A percentile compares a stretch with the other conserved stretches of the same genome.
phyloP scores from a whole-genome alignment of 495 filamentous ascomycete genomes.

The Aspergillus ellipticus region DNA sequence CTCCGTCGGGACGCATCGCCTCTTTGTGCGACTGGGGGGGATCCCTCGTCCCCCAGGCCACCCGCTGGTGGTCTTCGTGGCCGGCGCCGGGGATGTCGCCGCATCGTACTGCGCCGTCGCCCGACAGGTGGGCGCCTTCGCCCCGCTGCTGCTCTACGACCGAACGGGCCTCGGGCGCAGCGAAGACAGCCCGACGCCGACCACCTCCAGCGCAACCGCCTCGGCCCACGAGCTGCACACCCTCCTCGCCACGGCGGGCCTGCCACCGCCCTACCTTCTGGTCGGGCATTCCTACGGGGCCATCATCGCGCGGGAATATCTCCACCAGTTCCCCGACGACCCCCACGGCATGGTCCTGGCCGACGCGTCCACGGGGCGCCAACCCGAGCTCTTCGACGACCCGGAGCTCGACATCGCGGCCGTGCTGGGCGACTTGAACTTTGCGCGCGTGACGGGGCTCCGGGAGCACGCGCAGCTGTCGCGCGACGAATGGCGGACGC shows the following conservation, averaged over 20 bases:
- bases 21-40: slow-evolving; percentile 29
- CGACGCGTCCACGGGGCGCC: slow-evolving; percentile 37
- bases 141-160: slow-evolving; percentile 39
- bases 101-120: slow-evolving; percentile 40
- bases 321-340: slow-evolving; percentile 29
- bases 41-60: slow-evolving; percentile 16
- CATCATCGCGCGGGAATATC: slow-evolving; percentile 45
- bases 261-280: slow-evolving; percentile 37
- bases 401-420: slow-evolving; percentile 31
- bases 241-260: slow-evolving; percentile 20
- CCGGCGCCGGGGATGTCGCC: slow-evolving; percentile 44
- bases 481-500: slow-evolving; percentile 32
- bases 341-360: slow-evolving; percentile 39
- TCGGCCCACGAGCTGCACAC: slow-evolving; percentile 32
- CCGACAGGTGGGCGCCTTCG: slow-evolving; percentile 22
- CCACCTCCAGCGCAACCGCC: slow-evolving; percentile 10
- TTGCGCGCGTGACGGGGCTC: slow-evolving; percentile 31
- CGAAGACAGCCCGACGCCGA: slow-evolving; percentile 18
- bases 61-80: slow-evolving; percentile 41
- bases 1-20: slow-evolving; percentile 32
- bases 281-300: slow-evolving; percentile 52
- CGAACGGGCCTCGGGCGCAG: slow-evolving; percentile 40
- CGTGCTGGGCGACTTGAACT: slow-evolving; percentile 28
- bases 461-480: slow-evolving; percentile 22
- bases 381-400: slow-evolving; percentile 26